phyloP scores from a whole-genome alignment of 129 eudicot species.

The Saposhnikovia divaricata region DNA sequence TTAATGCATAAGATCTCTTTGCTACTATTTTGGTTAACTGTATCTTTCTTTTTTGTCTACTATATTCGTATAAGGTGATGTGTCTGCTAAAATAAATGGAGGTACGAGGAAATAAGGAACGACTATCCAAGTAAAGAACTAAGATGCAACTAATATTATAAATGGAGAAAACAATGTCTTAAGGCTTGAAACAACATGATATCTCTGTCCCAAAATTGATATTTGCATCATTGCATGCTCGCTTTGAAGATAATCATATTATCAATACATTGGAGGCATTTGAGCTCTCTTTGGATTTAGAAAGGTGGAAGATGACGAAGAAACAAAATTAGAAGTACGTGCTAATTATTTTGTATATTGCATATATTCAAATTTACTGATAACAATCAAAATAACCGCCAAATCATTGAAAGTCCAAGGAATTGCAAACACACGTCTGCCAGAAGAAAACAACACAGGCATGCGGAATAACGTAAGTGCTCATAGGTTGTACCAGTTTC shows the following conservation, averaged over 20 bases:
- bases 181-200: not conserved
- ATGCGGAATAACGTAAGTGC: not conserved
- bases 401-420: not conserved
- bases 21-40: not conserved
- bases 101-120: not conserved
- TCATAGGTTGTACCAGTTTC: not conserved
- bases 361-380: too few species aligned
- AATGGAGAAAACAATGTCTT: not conserved
- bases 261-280: not conserved
- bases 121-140: too few species aligned
- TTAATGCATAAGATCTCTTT: not conserved
- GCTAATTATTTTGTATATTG: not conserved
- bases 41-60: not conserved
- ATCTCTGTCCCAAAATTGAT: not conserved
- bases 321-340: not conserved
- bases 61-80: not conserved
- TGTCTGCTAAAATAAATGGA: not conserved
- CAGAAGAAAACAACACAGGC: not conserved
- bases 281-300: not conserved
- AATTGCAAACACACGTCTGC: not conserved
- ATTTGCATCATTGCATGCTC: not conserved
- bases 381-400: not conserved
- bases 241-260: not conserved
- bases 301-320: not conserved
- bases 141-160: not conserved